These are phyloP conservation scores for Lignosus rhinocerotis DNA, from an alignment of 1,284 basidiomycete genomes.

Conservation along the genomic window DNA sequence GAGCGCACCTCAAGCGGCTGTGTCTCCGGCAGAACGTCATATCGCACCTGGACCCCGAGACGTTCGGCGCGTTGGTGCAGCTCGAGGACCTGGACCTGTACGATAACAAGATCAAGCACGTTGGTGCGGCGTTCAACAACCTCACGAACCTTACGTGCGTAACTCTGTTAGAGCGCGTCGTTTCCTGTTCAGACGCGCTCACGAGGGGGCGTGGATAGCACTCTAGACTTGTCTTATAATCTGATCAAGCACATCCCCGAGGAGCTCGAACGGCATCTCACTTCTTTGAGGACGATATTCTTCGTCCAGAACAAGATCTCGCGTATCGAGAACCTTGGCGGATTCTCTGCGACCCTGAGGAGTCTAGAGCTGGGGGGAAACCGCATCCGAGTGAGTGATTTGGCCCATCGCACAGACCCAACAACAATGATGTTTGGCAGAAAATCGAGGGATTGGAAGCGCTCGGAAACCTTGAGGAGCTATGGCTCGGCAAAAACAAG, in stretches of 20 bases:
- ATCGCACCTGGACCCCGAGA: conserved; percentile 66
- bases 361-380: conserved; percentile 96
- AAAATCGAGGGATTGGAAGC: conserved; percentile 88
- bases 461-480: conserved; percentile 82
- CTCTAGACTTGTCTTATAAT: conserved; percentile 95
- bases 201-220: conserved; percentile 43
- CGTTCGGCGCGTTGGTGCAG: conserved; percentile 63
- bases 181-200: neutral
- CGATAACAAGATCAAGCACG: conserved; percentile 86
- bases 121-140: conserved; percentile 68
- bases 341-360: conserved; percentile 63
- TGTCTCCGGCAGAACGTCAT: conserved; percentile 92
- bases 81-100: conserved; percentile 94
- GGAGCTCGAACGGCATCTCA: conserved; percentile 51
- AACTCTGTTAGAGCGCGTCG: neutral
- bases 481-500: conserved; percentile 99
- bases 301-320: conserved; percentile 97
- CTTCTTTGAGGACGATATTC: conserved; percentile 77
- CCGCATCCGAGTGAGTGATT: conserved; percentile 67
- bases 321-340: conserved; percentile 66
- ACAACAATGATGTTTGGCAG: conserved; percentile 39
- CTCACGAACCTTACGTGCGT: conserved; percentile 71
- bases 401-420: neutral
- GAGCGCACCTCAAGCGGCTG: conserved; percentile 67
- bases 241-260: conserved; percentile 76